phyloP scores from a whole-genome alignment of 1,284 basidiomycete genomes.

The Sporisorium iseilematis-ciliati region DNA sequence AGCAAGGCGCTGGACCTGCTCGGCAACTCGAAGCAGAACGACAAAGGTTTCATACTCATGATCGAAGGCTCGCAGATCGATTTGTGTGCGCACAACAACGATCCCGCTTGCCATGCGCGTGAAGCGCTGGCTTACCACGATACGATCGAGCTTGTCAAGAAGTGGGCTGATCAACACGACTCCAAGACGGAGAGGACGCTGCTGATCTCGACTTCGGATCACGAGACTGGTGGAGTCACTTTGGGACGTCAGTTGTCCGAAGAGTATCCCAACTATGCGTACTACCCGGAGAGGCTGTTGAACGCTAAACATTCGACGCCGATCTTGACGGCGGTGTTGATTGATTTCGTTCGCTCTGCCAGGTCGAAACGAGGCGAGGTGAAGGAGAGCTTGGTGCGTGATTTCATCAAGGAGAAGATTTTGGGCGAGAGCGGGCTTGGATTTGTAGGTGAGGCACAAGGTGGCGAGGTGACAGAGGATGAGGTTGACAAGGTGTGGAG shows the following conservation, averaged over 20 bases:
- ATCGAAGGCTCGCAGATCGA: conserved; percentile 68
- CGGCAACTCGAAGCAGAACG: conserved; percentile 18
- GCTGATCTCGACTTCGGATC: conserved; percentile 70
- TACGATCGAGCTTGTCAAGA: conserved; percentile 65
- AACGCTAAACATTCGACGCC: conserved; percentile 69
- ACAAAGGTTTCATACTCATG: conserved; percentile 65
- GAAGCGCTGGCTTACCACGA: conserved; percentile 71
- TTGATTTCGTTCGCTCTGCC: conserved; percentile 45
- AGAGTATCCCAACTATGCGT: conserved; percentile 67
- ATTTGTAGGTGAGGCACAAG: conserved; percentile 19
- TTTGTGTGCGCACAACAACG: conserved; percentile 64
- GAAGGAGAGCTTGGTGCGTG: conserved; percentile 26
- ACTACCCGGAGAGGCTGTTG: conserved; percentile 69
- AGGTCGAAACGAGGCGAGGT: conserved; percentile 7
- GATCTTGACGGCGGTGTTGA: conserved; percentile 56
- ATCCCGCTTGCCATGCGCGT: conserved; percentile 58
- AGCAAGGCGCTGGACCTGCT: conserved; percentile 51
- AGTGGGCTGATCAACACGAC: conserved; percentile 65
- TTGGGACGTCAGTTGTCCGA: conserved; percentile 68
- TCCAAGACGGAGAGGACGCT: conserved; percentile 63
- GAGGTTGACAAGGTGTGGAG: conserved; percentile 64
- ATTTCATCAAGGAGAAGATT: conserved; percentile 46
- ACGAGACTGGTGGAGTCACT: conserved; percentile 71
- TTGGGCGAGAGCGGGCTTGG: conserved; percentile 44
- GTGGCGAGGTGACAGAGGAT: conserved; percentile 39